Conservation (phyloP, 768 basidiomycete species). For the Pulveroboletus sp. region DNA sequence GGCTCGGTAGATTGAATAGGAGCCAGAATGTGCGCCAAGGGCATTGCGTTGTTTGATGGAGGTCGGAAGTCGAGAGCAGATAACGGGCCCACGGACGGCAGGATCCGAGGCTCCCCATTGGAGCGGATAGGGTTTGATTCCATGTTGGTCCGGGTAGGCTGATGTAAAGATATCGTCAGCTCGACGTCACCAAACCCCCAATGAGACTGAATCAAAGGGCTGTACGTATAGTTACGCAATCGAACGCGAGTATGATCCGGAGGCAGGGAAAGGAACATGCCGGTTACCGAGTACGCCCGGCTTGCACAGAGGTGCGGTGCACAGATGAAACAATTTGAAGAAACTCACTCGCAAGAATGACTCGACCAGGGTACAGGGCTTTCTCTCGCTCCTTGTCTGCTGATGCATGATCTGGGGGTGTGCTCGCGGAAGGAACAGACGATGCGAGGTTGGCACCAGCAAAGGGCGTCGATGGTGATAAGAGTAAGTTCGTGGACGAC, state of each 20-base stretch:
- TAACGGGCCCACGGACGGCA: conserved; percentile 73
- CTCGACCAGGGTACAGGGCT: conserved; percentile 75
- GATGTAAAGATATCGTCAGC: conserved; percentile 11
- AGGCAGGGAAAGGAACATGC: conserved; percentile 5
- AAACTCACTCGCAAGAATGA: conserved; percentile 78
- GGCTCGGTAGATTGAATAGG: conserved; percentile 93
- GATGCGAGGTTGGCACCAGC: conserved; percentile 27
- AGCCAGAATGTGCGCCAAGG: conserved; percentile 90
- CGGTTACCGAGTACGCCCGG: not conserved
- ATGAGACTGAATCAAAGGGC: conserved; percentile 3
- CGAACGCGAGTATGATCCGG: conserved; percentile 9
- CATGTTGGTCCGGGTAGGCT: conserved; percentile 92
- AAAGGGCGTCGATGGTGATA: conserved; percentile 28
- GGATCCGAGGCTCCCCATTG: conserved; percentile 77
- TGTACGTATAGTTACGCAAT: conserved; percentile 9
- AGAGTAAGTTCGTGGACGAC: conserved; percentile 20
- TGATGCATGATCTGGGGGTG: conserved; percentile 15
- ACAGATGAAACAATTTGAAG: not conserved
- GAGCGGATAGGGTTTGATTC: conserved; percentile 76
- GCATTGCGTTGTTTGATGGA: conserved; percentile 92
- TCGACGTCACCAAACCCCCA: not conserved
- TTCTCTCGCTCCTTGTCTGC: conserved; percentile 69
- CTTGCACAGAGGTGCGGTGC: not conserved
- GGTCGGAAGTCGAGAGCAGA: conserved; percentile 81
- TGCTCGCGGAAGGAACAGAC: conserved; percentile 22